Conservation (phyloP, 768 basidiomycete genomes). For the Russula earlei region DNA sequence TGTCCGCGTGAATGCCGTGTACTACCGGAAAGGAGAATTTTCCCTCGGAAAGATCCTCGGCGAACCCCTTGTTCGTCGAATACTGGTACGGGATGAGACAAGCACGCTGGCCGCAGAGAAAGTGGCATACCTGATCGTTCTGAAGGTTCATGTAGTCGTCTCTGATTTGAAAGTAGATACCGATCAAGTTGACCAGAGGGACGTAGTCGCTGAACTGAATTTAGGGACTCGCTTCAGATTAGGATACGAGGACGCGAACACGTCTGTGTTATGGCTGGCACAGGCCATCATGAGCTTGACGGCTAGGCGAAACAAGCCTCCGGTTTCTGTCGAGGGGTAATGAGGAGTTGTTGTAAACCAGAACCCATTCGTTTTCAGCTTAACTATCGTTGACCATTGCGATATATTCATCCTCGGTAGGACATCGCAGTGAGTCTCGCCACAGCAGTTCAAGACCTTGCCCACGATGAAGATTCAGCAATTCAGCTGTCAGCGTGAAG, state of each 20-base stretch:
- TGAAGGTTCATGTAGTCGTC: constrained; percentile 96
- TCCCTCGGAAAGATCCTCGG: constrained; percentile 91
- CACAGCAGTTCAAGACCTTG: constrained; percentile 93
- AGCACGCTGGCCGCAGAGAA: not conserved
- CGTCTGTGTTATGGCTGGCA: constrained; percentile 46
- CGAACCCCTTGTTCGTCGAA: constrained; percentile 74
- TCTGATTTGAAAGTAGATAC: constrained; percentile 93
- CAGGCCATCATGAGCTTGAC: constrained; percentile 97
- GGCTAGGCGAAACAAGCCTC: constrained; percentile 84
- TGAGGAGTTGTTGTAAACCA: not conserved
- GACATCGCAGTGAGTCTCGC: constrained; percentile 86
- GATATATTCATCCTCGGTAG: constrained; percentile 91
- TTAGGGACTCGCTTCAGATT: not conserved
- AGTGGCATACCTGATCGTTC: constrained; percentile 56
- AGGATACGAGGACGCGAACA: constrained; percentile 34
- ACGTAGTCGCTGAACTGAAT: constrained; percentile 62
- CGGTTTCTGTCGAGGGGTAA: constrained; percentile 58
- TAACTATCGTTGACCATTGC: constrained; percentile 94
- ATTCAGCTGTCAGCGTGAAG: constrained; percentile 20
- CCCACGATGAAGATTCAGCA: constrained; percentile 65
- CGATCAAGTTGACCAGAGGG: constrained; percentile 87
- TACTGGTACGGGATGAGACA: constrained; percentile 42
- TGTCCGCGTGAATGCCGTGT: constrained; percentile 76
- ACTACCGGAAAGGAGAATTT: constrained; percentile 97
- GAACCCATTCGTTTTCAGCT: not conserved